Evolutionary conservation across 257 asterid species (phyloP), one percentile per base, ranked within the genome.

Genomic region (Solanum lycopersicoides): DNA sequence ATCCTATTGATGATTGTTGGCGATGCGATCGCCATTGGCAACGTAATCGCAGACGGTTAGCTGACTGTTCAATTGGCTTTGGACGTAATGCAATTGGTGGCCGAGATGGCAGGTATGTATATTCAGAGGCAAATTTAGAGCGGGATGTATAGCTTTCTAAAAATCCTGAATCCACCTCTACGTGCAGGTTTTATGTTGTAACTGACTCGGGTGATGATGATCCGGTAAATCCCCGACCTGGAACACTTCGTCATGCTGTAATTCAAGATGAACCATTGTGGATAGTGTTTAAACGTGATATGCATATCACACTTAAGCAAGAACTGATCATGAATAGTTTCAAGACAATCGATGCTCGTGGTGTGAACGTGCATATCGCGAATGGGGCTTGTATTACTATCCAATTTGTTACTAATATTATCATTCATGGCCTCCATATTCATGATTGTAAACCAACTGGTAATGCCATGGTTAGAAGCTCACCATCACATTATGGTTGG

Each of bases 1-100:
- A 96, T 87, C 98, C 99, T 0, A 94, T 96, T 15, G 99, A 96
- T 88, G 97, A 94, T 80, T 96, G 99, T 87, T 96, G 99, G 99
- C 93, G 98, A 3, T 95, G 98, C 88, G 96, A 95, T 88, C 93
- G 87, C 21, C 84, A 89, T 74, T 96, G 99, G 99, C 85, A 88
- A 69, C 94, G 92, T 72, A 83, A 90, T 88, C 99, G 99, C 6
- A 93, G 92, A 20, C 96, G 96, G 3, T 89, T 96, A 18, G 98
- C 98, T 15, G 97, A 94, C 88, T 96, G 99, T 89, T 87, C 94
- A 25, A 93, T 95, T 16, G 99, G 99, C 9, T 96, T 96, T 50
- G 98, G 99, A 1, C 97, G 98, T 71, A 95, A 93, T 32, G 96
- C 99, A 25, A 87, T 93, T 3, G 99, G 99, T 41, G 99, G 99